phyloP scores from a whole-genome alignment of 2,329 filamentous ascomycete species.

The Metarhizium humberi region DNA sequence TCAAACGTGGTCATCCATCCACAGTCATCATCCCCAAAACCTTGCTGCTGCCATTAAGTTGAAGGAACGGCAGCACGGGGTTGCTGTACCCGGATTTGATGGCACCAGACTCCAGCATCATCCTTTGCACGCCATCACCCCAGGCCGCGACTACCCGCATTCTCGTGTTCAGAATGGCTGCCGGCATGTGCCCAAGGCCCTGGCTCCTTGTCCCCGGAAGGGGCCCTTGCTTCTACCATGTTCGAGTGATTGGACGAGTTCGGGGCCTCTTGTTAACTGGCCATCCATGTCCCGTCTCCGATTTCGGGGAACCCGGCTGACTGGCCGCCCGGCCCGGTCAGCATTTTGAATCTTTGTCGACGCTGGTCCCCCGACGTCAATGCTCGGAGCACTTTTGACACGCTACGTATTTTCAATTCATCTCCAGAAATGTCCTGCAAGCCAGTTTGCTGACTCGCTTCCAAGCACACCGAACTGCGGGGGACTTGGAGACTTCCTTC shows the following conservation, averaged over 20 bases:
- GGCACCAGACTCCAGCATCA: too few species aligned
- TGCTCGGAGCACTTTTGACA: not conserved
- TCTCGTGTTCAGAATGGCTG: not conserved
- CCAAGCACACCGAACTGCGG: too few species aligned
- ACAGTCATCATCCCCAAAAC: too few species aligned
- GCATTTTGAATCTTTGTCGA: not conserved
- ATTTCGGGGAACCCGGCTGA: conserved; percentile 1
- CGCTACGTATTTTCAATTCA: not conserved
- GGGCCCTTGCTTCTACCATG: not conserved
- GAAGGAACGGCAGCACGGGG: not conserved
- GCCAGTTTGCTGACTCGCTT: not conserved
- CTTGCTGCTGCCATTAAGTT: too few species aligned
- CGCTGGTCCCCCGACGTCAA: not conserved
- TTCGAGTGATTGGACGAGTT: not conserved
- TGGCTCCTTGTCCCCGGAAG: not conserved
- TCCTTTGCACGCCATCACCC: too few species aligned
- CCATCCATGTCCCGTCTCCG: not conserved
- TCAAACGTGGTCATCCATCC: too few species aligned
- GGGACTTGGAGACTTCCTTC: not conserved
- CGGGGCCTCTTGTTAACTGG: not conserved
- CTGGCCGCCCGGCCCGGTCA: not conserved
- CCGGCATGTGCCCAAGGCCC: not conserved
- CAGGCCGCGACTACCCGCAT: not conserved
- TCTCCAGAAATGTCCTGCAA: not conserved
- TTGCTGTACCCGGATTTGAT: too few species aligned